A percentile compares a stretch with the other conserved stretches of the same genome.
phyloP scores from a whole-genome alignment of 169 alveolate species.

The Plasmodium vinckei region DNA sequence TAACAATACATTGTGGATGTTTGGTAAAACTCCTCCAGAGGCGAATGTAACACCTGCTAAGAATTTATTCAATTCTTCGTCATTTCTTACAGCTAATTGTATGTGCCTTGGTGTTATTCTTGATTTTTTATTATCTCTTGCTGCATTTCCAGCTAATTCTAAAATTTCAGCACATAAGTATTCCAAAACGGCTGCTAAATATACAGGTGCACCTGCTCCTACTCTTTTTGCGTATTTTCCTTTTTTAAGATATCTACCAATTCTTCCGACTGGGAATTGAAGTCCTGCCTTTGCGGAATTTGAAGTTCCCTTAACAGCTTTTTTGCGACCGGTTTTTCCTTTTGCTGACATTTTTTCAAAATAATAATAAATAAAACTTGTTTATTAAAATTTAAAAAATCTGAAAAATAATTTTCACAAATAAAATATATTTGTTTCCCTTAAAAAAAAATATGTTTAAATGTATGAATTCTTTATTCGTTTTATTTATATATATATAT shows the following conservation, averaged over 20 bases:
- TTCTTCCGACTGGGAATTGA: slow-evolving; percentile 99
- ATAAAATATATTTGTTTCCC: background rate
- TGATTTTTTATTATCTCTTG: slow-evolving; percentile 97
- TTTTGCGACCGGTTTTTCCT: slow-evolving; percentile 91
- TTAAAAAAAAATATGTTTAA: background rate
- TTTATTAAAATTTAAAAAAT: background rate
- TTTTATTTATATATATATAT: background rate
- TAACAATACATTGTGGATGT: slow-evolving; percentile 95
- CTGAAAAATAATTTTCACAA: slow-evolving; percentile 9
- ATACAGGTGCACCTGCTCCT: slow-evolving; percentile 99
- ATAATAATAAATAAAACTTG: background rate
- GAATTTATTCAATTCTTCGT: slow-evolving; percentile 98
- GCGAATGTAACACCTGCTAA: slow-evolving; percentile 98
- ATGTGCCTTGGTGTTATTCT: slow-evolving; percentile 99
- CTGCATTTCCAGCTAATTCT: slow-evolving; percentile 99
- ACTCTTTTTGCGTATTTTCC: slow-evolving; percentile 99
- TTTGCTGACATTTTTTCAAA: slow-evolving; percentile 81
- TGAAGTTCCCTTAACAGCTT: slow-evolving; percentile 90
- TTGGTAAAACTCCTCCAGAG: slow-evolving; percentile 99
- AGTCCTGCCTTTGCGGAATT: slow-evolving; percentile 99
- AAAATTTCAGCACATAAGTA: slow-evolving; percentile 98
- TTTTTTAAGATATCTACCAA: slow-evolving; percentile 96
- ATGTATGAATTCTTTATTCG: background rate
- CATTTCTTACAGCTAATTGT: slow-evolving; percentile 98
- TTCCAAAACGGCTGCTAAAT: slow-evolving; percentile 98